Evolutionary conservation across 2,329 filamentous ascomycete genomes (phyloP), one percentile per base, ranked within the genome.

Genomic region (Blastomyces percursus): DNA sequence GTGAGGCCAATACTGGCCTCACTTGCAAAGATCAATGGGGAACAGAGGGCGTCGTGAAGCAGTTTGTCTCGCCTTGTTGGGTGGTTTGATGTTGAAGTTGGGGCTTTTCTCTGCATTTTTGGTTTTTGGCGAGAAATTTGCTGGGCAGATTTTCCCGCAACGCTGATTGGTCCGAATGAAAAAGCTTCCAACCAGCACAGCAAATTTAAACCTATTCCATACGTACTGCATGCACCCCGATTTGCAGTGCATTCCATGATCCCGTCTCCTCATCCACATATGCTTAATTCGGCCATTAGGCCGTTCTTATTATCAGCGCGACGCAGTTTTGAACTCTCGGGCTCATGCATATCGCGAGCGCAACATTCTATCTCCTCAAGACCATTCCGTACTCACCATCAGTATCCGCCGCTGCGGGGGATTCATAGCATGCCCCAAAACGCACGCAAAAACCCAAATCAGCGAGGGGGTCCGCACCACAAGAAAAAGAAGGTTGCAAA

Each of bases 401-500:
- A 38, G 38, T 6, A 60, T 21, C 14, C 24, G n/a, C n/a, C 19
- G 8, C 21, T 16, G 32, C 57, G 19, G 9, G 38, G 9, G 3
- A 12, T 14, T 35, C 8, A 21, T 52, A 60, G 19, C 64, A 74
- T 74, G 72, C 65, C 67, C 60, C 68, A 68, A 60, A 62, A 64
- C 58, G 67, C 68, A 42, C 70, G 68, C 64, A 71, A 69, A 59
- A 62, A 67, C 21, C 63, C 63, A 46, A 66, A 66, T 60, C 57
- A 27, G 21, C 42, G 48, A 61, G 61, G 35, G 51, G 60, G 59
- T 55, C 14, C 32, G 35, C 38, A 51, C 8, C 63, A 55, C n/a
- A 65, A 64, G 52, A 75, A 67, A 60, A 69, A 68, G 61, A 74
- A 74, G 83, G 79, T 80, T 81, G 62, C 62, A 44, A 81, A 84